These are phyloP conservation scores for Nissolia schottii DNA, from an alignment of 306 rosid genomes.

Conservation along the genomic window DNA sequence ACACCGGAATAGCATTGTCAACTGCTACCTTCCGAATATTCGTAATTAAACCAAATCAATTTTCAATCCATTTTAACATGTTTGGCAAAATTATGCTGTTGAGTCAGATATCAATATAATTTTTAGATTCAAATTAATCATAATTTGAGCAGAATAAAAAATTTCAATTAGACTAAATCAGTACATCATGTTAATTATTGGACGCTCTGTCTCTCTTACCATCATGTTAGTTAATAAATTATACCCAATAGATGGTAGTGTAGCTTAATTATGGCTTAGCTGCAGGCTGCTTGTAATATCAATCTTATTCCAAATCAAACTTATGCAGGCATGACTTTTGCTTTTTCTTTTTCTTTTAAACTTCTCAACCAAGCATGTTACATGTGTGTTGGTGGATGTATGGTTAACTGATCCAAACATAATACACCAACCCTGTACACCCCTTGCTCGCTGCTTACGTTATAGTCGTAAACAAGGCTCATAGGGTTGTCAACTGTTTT, in stretches of 20 bases:
- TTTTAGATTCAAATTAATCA: too few species aligned
- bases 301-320: background rate
- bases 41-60: background rate
- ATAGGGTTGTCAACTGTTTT: too few species aligned
- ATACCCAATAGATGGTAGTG: background rate
- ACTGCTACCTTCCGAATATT: background rate
- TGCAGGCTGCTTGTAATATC: background rate
- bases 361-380: background rate
- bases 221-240: background rate
- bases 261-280: background rate
- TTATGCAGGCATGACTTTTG: background rate
- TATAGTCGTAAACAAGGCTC: too few species aligned
- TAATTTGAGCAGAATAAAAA: too few species aligned
- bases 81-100: too few species aligned
- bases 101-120: too few species aligned
- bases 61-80: too few species aligned
- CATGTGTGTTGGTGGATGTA: background rate
- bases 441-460: too few species aligned
- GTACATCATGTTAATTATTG: too few species aligned
- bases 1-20: background rate
- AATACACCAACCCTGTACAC: too few species aligned
- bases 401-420: background rate
- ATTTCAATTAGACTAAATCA: too few species aligned
- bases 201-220: background rate
- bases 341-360: background rate